A percentile compares a stretch with the other conserved stretches of the same genome.
Conservation (phyloP, 2,329 filamentous ascomycete species). For the Colletotrichum filicis region DNA sequence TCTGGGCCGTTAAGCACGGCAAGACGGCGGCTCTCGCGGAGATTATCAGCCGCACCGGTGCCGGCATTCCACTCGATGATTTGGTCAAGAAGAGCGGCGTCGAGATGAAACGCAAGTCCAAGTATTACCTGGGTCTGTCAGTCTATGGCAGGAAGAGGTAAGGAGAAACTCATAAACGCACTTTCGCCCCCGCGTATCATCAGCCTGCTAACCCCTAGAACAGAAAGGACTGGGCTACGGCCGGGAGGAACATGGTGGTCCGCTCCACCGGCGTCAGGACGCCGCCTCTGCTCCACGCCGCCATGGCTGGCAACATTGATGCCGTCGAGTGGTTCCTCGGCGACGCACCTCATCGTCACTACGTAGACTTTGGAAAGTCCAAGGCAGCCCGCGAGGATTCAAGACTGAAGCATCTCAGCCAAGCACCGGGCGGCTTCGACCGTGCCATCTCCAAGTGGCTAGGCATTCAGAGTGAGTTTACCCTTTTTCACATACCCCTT, state of each 20-base stretch:
- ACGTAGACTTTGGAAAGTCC: conserved; percentile 73
- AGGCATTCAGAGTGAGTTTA: conserved; percentile 63
- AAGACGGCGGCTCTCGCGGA: conserved; percentile 68
- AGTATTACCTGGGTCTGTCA: conserved; percentile 80
- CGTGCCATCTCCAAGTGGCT: conserved; percentile 72
- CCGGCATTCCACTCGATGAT: conserved; percentile 75
- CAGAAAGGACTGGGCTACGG: conserved; percentile 76
- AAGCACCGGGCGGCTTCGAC: conserved; percentile 72
- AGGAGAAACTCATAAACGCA: conserved; percentile 4
- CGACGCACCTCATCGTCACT: conserved; percentile 74
- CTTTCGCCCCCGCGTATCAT: background rate
- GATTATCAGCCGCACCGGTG: conserved; percentile 74
- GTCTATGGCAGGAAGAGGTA: conserved; percentile 78
- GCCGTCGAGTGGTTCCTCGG: conserved; percentile 82
- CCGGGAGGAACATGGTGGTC: conserved; percentile 60
- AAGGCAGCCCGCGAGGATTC: conserved; percentile 69
- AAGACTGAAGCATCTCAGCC: conserved; percentile 69
- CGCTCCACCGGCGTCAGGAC: conserved; percentile 53
- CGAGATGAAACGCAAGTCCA: conserved; percentile 71
- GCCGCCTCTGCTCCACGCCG: conserved; percentile 72
- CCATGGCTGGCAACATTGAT: conserved; percentile 67
- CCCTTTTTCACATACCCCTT: background rate
- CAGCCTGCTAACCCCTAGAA: conserved; percentile 31
- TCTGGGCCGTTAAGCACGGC: conserved; percentile 55
- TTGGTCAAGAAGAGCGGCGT: conserved; percentile 74